Evolutionary conservation across 495 filamentous ascomycete species (phyloP).

Genomic region (Sabuloglossum arenarium): DNA sequence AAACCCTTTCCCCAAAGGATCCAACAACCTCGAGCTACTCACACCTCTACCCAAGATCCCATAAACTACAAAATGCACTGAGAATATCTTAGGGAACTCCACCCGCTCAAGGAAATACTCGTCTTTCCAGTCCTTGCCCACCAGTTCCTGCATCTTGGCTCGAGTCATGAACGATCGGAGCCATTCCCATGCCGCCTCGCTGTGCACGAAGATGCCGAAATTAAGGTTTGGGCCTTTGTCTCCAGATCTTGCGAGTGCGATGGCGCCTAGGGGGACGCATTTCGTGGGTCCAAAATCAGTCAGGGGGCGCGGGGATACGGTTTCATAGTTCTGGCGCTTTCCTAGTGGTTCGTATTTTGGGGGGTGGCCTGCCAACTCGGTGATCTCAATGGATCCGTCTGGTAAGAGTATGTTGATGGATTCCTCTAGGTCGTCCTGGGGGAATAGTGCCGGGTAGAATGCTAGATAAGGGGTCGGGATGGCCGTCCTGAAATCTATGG

Average conservation of each 20-base stretch:
- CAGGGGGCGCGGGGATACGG: not conserved
- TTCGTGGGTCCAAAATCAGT: slow-evolving; percentile 6
- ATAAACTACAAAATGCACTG: slow-evolving; percentile 15
- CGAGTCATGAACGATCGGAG: slow-evolving; percentile 13
- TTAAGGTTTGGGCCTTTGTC: slow-evolving; percentile 17
- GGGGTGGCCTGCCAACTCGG: not conserved
- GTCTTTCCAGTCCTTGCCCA: slow-evolving; percentile 14
- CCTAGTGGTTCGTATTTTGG: not conserved
- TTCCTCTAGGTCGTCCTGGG: slow-evolving; percentile 9
- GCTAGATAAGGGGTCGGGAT: slow-evolving; percentile 21
- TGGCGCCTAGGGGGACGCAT: slow-evolving; percentile 8
- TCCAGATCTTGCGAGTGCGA: slow-evolving; percentile 15
- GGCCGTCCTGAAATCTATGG: slow-evolving; percentile 19
- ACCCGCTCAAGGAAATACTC: slow-evolving; percentile 10
- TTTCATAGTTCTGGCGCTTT: not conserved
- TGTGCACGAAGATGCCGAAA: slow-evolving; percentile 14
- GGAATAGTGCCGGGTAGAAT: slow-evolving; percentile 24
- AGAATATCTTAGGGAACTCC: slow-evolving; percentile 1
- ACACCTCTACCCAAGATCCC: slow-evolving; percentile 13
- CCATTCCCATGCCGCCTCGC: slow-evolving; percentile 12
- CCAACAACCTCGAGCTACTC: slow-evolving; percentile 12
- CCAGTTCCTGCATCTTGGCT: slow-evolving; percentile 9
- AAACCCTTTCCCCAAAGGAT: slow-evolving; percentile 16
- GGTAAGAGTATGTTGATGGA: not conserved
- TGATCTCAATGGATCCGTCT: not conserved